Base-by-base conservation (phyloP, 176 grass and related monocot genomes). In the Zea luxurians region DNA sequence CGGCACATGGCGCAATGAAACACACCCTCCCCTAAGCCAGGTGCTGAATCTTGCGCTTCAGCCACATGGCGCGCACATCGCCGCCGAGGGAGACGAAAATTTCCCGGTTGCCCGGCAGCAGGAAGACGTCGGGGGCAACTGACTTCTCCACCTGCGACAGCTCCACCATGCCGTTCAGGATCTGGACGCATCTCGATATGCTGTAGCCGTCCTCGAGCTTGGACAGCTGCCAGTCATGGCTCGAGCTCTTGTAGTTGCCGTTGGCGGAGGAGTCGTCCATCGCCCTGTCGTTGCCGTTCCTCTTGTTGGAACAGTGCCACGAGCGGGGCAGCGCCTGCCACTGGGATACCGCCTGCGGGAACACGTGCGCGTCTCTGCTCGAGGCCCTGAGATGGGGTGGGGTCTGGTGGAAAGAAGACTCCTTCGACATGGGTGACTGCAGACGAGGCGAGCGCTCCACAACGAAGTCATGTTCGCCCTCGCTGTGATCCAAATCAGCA, bases 121-220 rank as follows among this genome's bases (percentile, higher is more conserved):
- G 64, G 86, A 94, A 91, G 47, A 91, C 88, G 10, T 94, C 92
- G 1, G 92, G 92, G n/a, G 92, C 92, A 2, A 94, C 80, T 0
- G 92, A 94, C 47, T 94, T 94, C 89, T 94, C 92, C 63, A 89
- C 77, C 66, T 78, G 80, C 0, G 92, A 94, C 10, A 94, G 76
- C 83, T 94, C 89, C 1, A 46, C 65, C 83, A 94, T 94, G 58
- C 86, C 38, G 15, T 94, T 91, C 50, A 94, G 74, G 66, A 94
- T 85, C 83, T 91, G 85, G 41, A 91, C 13, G 54, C 92, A 91
- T 37, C 75, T 91, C 0, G 86, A 68, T 58, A 94, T 91, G 54
- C 82, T 89, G 84, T 90, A 93, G 70, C 47, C 65, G 70, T 90
- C 87, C 16, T 90, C 88, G 1, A 61, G 82, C 65, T 82, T 91